Evolutionary conservation across 805 yeast genomes (phyloP), one percentile per base, ranked within the genome.

Genomic region (Deakozyma indianensis): DNA sequence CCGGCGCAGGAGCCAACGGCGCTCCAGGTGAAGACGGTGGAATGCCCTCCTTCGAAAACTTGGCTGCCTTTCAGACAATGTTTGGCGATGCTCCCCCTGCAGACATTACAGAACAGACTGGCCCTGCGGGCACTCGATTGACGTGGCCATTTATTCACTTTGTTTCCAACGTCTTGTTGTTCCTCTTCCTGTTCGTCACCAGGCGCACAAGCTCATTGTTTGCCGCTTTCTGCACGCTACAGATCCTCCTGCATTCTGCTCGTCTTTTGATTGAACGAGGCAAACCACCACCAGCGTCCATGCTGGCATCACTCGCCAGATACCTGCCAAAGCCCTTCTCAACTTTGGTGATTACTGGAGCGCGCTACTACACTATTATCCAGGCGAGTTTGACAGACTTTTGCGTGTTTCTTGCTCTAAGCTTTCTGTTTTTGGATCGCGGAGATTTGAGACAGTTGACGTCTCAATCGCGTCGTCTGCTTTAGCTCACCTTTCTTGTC

Each of bases 261-360:
- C 48, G 53, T 25, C 49, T 52, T 35, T 32, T 54, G 18, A 24
- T 48, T n/a, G 56, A 54, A 20, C 41, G 44, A 20, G 52, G 52
- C 38, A 40, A 48, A 3, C 54, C 53, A 4, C 54, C 54, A 3
- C 41, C 51, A 21, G 40, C 47, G 24, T 48, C 55, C 4, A 42
- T 42, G 16, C 43, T 53, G 16, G 52, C 46, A 11, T 35, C 44
- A 7, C 16, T 54, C 23, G 56, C 55, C 3, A 32, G 45, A 3
- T 47, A 48, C 29, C 43, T 54, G 28, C 56, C 56, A 3, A 42
- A 43, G n/a, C 56, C 56, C n/a, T 54, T 51, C 46, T 22, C 46
- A 20, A 41, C 27, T 14, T 53, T 52, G 32, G 28, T 53, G 43
- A 45, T 52, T 4, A 45, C 49, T 23, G 52, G 47, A 3, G 48